Conservation (phyloP, 148 eudicot genomes). For the Rhododendron simsii region DNA sequence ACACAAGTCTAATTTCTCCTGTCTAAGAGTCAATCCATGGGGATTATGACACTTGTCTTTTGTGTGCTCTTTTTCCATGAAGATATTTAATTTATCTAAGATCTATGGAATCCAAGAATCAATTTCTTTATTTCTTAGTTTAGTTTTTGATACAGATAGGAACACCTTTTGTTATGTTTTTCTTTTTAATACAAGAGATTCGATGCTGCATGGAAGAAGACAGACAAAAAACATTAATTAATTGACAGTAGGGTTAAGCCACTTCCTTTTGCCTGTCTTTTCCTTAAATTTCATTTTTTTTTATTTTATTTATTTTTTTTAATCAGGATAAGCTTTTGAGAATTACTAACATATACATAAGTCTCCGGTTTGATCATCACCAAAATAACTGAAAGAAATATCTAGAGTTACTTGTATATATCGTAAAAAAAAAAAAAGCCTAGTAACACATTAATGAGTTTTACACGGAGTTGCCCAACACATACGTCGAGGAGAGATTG, state of each 20-base stretch:
- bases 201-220: constrained; percentile 5
- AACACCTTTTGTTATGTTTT: not conserved
- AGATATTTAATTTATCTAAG: not conserved
- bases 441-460: not conserved
- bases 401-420: not conserved
- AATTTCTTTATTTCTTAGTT: not conserved
- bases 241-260: not conserved
- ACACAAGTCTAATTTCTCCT: not conserved
- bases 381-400: not conserved
- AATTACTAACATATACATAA: not conserved
- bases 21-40: not conserved
- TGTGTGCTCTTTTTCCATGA: not conserved
- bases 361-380: not conserved
- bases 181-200: not conserved
- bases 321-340: too few species aligned
- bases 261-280: not conserved
- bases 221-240: not conserved
- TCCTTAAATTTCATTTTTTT: too few species aligned
- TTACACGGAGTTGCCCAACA: not conserved
- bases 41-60: not conserved
- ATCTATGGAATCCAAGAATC: not conserved
- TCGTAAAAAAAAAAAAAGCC: not conserved
- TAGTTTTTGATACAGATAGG: not conserved
- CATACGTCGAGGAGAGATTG: not conserved
- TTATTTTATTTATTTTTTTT: too few species aligned